Conservation (phyloP, 2,329 filamentous ascomycete genomes). For the Cercospora beticola region DNA sequence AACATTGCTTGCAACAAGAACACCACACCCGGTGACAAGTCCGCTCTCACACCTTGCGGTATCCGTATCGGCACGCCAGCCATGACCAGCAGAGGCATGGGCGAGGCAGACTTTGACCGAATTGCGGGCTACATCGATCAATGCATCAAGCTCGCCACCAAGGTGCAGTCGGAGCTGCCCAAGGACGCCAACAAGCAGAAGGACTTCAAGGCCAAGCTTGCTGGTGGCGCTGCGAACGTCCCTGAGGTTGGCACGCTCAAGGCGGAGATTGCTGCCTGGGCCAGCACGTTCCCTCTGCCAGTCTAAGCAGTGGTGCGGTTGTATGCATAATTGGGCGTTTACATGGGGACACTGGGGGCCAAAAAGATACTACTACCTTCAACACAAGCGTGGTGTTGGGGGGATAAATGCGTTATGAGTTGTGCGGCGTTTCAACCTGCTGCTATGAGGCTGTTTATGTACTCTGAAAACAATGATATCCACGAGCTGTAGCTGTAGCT, state of each 20-base stretch:
- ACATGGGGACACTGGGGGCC: background rate
- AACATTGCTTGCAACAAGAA: conserved; percentile 99
- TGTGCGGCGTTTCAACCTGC: conserved; percentile 25
- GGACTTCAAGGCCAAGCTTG: conserved; percentile 96
- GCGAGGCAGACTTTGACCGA: conserved; percentile 85
- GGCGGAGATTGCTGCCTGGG: conserved; percentile 89
- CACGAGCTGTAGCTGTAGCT: background rate
- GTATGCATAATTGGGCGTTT: background rate
- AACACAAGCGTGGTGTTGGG: conserved; percentile 14
- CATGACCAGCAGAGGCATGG: conserved; percentile 95
- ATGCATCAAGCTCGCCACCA: conserved; percentile 84
- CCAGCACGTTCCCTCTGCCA: conserved; percentile 86
- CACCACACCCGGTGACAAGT: conserved; percentile 95
- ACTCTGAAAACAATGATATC: conserved; percentile 4
- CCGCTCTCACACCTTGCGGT: conserved; percentile 88
- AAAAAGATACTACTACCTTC: conserved; percentile 5
- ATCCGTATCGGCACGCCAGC: conserved; percentile 95
- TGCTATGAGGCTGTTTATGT: conserved; percentile 16
- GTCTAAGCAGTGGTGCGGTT: conserved; percentile 49
- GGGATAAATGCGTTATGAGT: background rate
- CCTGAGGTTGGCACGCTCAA: conserved; percentile 76
- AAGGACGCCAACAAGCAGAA: conserved; percentile 99
- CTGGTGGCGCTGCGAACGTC: conserved; percentile 62
- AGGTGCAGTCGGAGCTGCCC: conserved; percentile 78
- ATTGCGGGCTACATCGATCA: conserved; percentile 88